phyloP scores from a whole-genome alignment of 202 grass and related monocot species.

The Sporobolus alterniflorus region DNA sequence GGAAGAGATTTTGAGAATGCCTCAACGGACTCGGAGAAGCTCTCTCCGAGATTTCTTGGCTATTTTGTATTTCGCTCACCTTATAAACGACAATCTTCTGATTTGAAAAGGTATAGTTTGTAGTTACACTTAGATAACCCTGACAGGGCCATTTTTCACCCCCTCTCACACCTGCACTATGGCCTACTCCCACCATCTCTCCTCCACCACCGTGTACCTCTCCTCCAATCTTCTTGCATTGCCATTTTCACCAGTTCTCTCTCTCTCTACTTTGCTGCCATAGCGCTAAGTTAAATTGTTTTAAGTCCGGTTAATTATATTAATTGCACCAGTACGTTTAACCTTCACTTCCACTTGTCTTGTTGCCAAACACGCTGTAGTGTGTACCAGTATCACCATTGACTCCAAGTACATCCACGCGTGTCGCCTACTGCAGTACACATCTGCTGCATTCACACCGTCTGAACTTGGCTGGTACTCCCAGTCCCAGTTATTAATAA shows the following conservation, averaged over 20 bases:
- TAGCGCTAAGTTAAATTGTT: background rate
- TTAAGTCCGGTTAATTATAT: no score
- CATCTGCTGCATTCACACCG: constrained; percentile 2
- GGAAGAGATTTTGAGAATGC: constrained; percentile 93
- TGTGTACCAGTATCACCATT: constrained; percentile 42
- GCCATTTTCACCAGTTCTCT: background rate
- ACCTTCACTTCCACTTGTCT: background rate
- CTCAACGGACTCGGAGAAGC: constrained; percentile 78
- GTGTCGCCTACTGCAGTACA: constrained; percentile 10
- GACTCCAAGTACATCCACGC: constrained; percentile 47
- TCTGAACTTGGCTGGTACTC: background rate
- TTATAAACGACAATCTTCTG: constrained; percentile 84
- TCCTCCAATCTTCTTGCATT: background rate
- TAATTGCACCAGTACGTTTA: background rate
- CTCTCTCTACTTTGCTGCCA: background rate
- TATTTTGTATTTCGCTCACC: constrained; percentile 90
- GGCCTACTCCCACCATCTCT: constrained; percentile 18
- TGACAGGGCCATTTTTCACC: constrained; percentile 81
- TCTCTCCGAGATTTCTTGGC: constrained; percentile 91
- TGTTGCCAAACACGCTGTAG: constrained; percentile 19
- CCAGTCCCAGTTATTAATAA: no score
- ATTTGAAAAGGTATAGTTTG: constrained; percentile 82
- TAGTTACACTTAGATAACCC: constrained; percentile 17
- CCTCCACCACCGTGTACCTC: background rate
- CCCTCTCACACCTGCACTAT: constrained; percentile 60